These are phyloP conservation scores for Penicillium sp. DNA, from an alignment of 2,329 filamentous ascomycete species.

Conservation along the genomic window DNA sequence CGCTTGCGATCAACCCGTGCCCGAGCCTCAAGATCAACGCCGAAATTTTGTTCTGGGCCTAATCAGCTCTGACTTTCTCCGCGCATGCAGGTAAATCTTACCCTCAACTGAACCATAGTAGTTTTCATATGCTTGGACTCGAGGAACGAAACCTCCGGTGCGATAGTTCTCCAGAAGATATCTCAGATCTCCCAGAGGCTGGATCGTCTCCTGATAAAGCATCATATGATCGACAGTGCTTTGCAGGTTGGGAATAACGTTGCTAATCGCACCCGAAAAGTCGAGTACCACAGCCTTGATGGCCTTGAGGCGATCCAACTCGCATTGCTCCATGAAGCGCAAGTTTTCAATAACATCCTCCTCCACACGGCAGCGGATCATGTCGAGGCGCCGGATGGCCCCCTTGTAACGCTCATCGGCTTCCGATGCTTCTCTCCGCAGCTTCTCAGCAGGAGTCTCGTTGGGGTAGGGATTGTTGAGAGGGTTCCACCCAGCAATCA, in stretches of 20 bases:
- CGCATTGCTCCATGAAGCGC: slow-evolving; percentile 93
- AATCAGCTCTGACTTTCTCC: slow-evolving; percentile 8
- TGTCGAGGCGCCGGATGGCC: slow-evolving; percentile 77
- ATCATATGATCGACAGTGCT: slow-evolving; percentile 98
- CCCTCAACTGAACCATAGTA: slow-evolving; percentile 95
- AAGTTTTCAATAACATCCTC: slow-evolving; percentile 89
- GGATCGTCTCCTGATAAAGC: slow-evolving; percentile 98
- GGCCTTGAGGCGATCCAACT: slow-evolving; percentile 90
- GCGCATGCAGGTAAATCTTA: slow-evolving; percentile 23
- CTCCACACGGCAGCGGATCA: slow-evolving; percentile 88
- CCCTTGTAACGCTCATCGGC: slow-evolving; percentile 91
- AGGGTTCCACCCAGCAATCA: slow-evolving; percentile 86
- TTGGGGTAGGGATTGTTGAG: slow-evolving; percentile 87
- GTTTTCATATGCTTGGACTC: slow-evolving; percentile 91
- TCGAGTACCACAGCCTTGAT: slow-evolving; percentile 98
- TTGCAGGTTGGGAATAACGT: slow-evolving; percentile 93
- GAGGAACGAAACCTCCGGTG: slow-evolving; percentile 86
- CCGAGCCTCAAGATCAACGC: slow-evolving; percentile 92
- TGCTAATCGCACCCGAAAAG: slow-evolving; percentile 94
- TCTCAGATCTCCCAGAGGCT: slow-evolving; percentile 79
- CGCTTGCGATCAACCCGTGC: slow-evolving; percentile 92
- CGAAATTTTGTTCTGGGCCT: slow-evolving; percentile 77
- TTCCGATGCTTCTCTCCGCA: slow-evolving; percentile 83
- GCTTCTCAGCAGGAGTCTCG: slow-evolving; percentile 78
- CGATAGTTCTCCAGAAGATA: slow-evolving; percentile 96